Evolutionary conservation across 495 filamentous ascomycete genomes (phyloP).

Genomic region (Durotheca rogersii): DNA sequence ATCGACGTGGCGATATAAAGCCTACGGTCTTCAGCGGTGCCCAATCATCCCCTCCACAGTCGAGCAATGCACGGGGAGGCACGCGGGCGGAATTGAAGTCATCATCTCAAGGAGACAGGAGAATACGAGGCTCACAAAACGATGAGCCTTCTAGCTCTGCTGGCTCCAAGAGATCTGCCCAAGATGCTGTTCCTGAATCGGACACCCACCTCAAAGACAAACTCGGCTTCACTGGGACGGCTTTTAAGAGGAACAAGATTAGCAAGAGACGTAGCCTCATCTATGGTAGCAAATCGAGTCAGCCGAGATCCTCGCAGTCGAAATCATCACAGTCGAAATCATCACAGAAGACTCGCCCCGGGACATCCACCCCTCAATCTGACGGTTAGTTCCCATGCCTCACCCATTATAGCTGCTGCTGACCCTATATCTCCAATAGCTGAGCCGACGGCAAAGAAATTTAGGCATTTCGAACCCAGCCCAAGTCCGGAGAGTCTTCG

Average conservation of each 20-base stretch:
- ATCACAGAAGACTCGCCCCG: conserved; percentile 14
- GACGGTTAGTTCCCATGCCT: conserved; percentile 4
- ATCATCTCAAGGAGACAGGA: background rate
- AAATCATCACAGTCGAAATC: conserved; percentile 17
- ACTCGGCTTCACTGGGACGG: conserved; percentile 1
- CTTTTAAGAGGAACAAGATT: conserved; percentile 3
- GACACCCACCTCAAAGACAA: conserved; percentile 11
- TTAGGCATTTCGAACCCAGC: background rate
- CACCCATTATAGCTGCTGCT: background rate
- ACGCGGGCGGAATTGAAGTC: background rate
- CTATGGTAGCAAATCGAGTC: conserved; percentile 16
- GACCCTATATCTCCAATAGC: conserved; percentile 8
- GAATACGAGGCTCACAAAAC: background rate
- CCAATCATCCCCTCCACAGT: background rate
- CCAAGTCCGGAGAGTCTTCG: conserved; percentile 6
- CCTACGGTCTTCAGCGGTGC: conserved; percentile 18
- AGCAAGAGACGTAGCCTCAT: conserved; percentile 2
- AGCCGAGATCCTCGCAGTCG: conserved; percentile 15
- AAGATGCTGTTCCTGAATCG: conserved; percentile 4
- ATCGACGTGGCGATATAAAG: conserved; percentile 20
- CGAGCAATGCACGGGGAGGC: conserved; percentile 6
- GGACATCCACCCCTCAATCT: conserved; percentile 8
- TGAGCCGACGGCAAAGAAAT: background rate
- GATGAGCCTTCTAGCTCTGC: conserved; percentile 22
- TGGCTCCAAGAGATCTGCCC: conserved; percentile 30